These are phyloP conservation scores for Globisporangium nunn DNA, from an alignment of 352 stramenopile species.

Conservation along the genomic window DNA sequence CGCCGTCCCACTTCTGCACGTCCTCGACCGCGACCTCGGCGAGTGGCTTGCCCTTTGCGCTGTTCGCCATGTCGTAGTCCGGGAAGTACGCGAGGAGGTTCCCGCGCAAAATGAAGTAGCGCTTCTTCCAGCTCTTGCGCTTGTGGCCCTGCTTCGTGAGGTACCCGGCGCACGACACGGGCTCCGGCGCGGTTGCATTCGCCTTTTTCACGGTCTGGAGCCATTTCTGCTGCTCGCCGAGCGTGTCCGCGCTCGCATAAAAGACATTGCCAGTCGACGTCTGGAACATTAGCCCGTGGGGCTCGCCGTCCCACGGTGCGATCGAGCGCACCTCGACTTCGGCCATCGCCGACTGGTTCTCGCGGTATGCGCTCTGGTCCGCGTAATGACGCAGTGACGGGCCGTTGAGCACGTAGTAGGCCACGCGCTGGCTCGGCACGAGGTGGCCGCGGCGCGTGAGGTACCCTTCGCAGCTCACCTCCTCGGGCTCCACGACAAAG, in stretches of 20 bases:
- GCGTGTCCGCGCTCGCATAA: constrained; percentile 74
- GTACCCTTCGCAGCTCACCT: constrained; percentile 83
- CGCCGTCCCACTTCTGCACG: constrained; percentile 79
- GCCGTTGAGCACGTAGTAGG: constrained; percentile 84
- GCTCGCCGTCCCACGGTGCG: constrained; percentile 70
- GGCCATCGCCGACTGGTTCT: constrained; percentile 79
- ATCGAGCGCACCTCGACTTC: constrained; percentile 80
- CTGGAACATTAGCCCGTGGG: constrained; percentile 82
- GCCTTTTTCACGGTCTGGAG: constrained; percentile 63
- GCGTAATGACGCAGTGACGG: constrained; percentile 76
- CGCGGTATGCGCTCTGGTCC: constrained; percentile 79
- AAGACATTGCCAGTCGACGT: constrained; percentile 81
- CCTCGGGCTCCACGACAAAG: constrained; percentile 80
- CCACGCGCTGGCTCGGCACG: constrained; percentile 79
- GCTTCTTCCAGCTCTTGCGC: constrained; percentile 89
- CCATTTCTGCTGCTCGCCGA: constrained; percentile 81
- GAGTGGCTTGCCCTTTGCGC: constrained; percentile 65
- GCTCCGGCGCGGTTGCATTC: constrained; percentile 61
- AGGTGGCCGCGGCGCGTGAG: constrained; percentile 82
- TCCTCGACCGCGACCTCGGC: constrained; percentile 81
- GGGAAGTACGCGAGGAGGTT: constrained; percentile 73
- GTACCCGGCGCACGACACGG: constrained; percentile 77
- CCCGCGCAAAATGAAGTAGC: constrained; percentile 84
- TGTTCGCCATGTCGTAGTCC: constrained; percentile 85
- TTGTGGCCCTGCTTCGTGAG: constrained; percentile 88